These are phyloP conservation scores for Neonectria magnoliae DNA, from an alignment of 2,329 filamentous ascomycete genomes.

Conservation along the genomic window DNA sequence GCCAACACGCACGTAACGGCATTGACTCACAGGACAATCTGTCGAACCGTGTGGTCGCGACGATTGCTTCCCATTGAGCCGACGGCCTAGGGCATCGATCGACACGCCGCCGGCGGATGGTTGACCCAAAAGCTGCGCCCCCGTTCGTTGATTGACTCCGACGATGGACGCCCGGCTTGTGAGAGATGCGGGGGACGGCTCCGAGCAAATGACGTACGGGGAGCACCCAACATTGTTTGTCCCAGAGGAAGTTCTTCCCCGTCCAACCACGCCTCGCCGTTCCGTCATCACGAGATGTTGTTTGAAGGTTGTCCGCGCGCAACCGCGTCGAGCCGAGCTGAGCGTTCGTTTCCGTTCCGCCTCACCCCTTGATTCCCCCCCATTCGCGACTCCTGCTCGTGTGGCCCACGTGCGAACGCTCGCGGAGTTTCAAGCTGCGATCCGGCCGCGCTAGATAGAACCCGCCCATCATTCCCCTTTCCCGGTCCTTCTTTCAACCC, in stretches of 20 bases:
- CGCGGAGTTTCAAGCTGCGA: slow-evolving; percentile 11
- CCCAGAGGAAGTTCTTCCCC: neutral
- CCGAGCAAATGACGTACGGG: slow-evolving; percentile 8
- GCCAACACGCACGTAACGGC: slow-evolving; percentile 4
- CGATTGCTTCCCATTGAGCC: neutral
- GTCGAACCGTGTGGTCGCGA: neutral
- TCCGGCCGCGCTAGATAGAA: slow-evolving; percentile 12
- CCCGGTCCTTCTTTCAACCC: slow-evolving; percentile 12
- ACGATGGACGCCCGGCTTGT: slow-evolving; percentile 10
- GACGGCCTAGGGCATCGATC: neutral
- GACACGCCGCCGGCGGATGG: neutral
- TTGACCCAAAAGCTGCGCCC: slow-evolving; percentile 7
- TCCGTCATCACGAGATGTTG: slow-evolving; percentile 9
- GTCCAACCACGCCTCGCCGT: neutral
- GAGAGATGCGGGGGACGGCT: neutral
- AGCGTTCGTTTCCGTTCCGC: slow-evolving; percentile 7
- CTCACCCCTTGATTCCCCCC: neutral
- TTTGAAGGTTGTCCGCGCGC: slow-evolving; percentile 21
- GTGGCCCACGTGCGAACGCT: slow-evolving; percentile 9
- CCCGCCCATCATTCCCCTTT: neutral
- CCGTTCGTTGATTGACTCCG: slow-evolving; percentile 2
- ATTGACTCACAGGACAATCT: slow-evolving; percentile 1
- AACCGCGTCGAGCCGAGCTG: slow-evolving; percentile 41
- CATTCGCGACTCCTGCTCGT: neutral
- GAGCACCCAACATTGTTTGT: neutral